Evolutionary conservation across 2,329 filamentous ascomycete species (phyloP), one percentile per base, ranked within the genome.

Genomic region (Pseudogymnoascus sp.): DNA sequence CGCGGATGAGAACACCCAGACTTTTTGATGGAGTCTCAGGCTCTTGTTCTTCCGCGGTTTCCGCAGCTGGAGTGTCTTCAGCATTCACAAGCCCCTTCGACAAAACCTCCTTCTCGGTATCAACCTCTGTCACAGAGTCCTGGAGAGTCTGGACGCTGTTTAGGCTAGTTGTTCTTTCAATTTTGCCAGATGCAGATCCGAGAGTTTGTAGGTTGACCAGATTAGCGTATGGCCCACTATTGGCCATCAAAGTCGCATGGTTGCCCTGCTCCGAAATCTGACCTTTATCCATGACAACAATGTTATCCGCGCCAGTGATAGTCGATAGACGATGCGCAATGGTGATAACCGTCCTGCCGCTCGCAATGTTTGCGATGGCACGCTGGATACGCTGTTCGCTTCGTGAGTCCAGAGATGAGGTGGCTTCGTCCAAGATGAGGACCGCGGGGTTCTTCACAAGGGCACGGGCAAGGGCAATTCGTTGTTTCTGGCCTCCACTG

Each of bases 291-390:
- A 96, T 79, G 6, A 95, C 90, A 54, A 95, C 79, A 65, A 96
- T 96, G 70, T 92, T 89, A 73, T 96, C 90, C 2, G 91, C 91
- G 63, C 90, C 93, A 91, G 89, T 92, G 69, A 96, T 93, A 0
- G 92, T 96, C 36, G 90, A 93, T 16, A 96, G 79, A 62, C 92
- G 88, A 76, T 96, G 92, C 77, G 93, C 93, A 77, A 98, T 97
- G 48, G 97, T 92, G 65, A 98, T 84, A 77, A 96, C 87, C 0
- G 93, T 98, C 51, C 93, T 89, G 57, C 91, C 92, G 68, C 87
- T 82, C 10, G 90, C 89, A 60, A 97, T 85, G 14, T 84, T 90
- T 63, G 89, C 87, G 28, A 98, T 84, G 23, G 92, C 92, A 63
- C 87, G 84, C 75, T 96, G 92, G 65, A 96, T 96, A 72, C 93